Base-by-base conservation (phyloP, 352 stramenopile genomes). In the Phytophthora citrophthora region DNA sequence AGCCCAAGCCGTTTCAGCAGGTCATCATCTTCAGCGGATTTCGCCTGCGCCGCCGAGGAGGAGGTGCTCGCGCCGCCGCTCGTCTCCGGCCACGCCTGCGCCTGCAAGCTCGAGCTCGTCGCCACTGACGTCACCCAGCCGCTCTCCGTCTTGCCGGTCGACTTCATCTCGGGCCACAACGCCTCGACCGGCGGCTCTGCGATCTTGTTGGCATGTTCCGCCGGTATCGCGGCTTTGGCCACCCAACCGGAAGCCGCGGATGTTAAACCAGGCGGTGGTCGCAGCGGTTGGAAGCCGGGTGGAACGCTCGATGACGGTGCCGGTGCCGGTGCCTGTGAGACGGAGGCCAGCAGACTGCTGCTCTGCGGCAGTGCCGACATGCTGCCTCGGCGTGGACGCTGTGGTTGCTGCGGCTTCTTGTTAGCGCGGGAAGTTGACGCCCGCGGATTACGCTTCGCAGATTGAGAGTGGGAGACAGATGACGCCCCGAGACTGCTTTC, bases 221-320 rank as follows among this genome's bases (percentile, higher is more conserved):
- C 47, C 24, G 70, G 41, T 54, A 50, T 56, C 18, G 64, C 50
- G 36, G 64, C 59, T 29, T 74, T 77, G 27, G 44, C 60, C 12
- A 77, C 70, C 70, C 70, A 74, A 2, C 60, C 55, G 23, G 69
- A 77, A 11, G 59, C 69, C 9, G 70, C 70, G 13, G 61, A 38
- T 11, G 69, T 68, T 56, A 77, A 54, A 23, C 54, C 64, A 20
- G 69, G 59, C 1, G 59, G 58, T 4, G 64, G 54, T 0, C 20
- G 64, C 51, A 76, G 16, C 15, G 59, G 50, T n/a, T 77, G 64
- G 44, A 74, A 66, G 1, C 54, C 59, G 20, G 64, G 58, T 12
- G 64, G 69, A 4, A 69, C 44, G 29, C 49, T 73, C 4, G 50
- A 52, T 2, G 69, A 66, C 6, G 53, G 39, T 1, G 47, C 20